Evolutionary conservation across 208 protist genomes (phyloP).

Genomic region (Trypanosoma boissoni): DNA sequence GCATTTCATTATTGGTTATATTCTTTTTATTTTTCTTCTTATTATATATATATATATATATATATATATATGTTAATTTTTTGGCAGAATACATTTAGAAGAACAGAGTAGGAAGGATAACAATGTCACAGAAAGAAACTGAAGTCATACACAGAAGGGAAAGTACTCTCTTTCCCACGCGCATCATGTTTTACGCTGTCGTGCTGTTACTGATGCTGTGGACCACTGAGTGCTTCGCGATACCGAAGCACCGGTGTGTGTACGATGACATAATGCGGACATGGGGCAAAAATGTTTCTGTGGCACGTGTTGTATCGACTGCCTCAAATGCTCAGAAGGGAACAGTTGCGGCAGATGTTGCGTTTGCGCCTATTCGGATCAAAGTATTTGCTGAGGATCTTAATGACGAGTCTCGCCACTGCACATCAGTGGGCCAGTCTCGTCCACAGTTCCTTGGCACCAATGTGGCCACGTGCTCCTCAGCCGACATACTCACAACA

Average conservation of each 20-base stretch:
- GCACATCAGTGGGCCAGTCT: constrained; percentile 6
- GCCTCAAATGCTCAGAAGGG: neutral
- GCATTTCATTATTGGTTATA: too few relatives aligned
- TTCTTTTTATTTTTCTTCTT: too few relatives aligned
- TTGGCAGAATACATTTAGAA: too few relatives aligned
- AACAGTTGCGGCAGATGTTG: neutral
- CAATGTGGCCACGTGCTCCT: neutral
- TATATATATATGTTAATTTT: too few relatives aligned
- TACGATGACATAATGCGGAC: neutral
- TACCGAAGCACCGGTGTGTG: neutral
- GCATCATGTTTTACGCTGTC: neutral
- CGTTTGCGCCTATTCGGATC: constrained; percentile 17
- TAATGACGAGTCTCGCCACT: constrained; percentile 5
- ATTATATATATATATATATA: too few relatives aligned
- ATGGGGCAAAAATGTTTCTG: neutral
- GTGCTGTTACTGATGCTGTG: neutral
- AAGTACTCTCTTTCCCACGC: constrained; percentile 6
- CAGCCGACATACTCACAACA: neutral
- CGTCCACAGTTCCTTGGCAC: neutral
- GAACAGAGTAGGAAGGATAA: too few relatives aligned
- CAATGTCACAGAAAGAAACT: too few relatives aligned
- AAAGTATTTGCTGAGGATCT: constrained; percentile 13
- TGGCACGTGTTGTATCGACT: neutral
- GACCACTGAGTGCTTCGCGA: neutral
- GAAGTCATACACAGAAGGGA: too few relatives aligned